Conservation (phyloP, 2,329 filamentous ascomycete genomes). For the Claviceps fusiformis region DNA sequence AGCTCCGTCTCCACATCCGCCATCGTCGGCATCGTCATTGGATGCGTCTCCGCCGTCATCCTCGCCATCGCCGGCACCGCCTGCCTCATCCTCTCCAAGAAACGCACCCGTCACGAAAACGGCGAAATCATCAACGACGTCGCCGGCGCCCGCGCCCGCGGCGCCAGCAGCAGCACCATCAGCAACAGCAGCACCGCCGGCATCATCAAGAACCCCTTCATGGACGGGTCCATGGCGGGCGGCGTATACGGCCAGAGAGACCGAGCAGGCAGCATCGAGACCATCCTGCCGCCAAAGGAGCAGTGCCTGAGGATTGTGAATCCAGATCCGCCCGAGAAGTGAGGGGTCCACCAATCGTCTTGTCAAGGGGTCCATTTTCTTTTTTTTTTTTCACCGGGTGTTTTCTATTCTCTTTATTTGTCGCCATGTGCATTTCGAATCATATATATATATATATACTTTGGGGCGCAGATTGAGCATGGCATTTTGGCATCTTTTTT, state of each 20-base stretch:
- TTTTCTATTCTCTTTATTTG: background rate
- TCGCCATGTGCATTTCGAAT: too few species aligned
- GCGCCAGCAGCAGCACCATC: too few species aligned
- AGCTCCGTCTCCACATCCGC: background rate
- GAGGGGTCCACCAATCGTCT: background rate
- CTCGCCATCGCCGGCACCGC: background rate
- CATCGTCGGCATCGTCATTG: slow-evolving; percentile 1
- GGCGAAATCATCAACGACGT: background rate
- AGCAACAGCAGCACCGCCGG: background rate
- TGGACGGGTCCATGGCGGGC: background rate
- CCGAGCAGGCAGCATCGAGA: slow-evolving; percentile 2
- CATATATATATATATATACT: too few species aligned
- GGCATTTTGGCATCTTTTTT: too few species aligned
- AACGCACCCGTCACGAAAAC: background rate
- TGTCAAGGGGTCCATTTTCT: background rate
- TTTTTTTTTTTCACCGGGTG: background rate
- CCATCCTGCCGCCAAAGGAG: background rate
- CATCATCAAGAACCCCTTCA: background rate
- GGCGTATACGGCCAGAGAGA: slow-evolving; percentile 1
- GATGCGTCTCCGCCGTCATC: background rate
- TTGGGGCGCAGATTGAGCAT: too few species aligned
- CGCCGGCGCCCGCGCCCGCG: background rate
- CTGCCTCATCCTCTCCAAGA: background rate
- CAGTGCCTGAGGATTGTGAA: slow-evolving; percentile 1
- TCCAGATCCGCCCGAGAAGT: slow-evolving; percentile 3